Base-by-base conservation (phyloP, 202 grass and related monocot genomes). In the Saccharum hybrid region DNA sequence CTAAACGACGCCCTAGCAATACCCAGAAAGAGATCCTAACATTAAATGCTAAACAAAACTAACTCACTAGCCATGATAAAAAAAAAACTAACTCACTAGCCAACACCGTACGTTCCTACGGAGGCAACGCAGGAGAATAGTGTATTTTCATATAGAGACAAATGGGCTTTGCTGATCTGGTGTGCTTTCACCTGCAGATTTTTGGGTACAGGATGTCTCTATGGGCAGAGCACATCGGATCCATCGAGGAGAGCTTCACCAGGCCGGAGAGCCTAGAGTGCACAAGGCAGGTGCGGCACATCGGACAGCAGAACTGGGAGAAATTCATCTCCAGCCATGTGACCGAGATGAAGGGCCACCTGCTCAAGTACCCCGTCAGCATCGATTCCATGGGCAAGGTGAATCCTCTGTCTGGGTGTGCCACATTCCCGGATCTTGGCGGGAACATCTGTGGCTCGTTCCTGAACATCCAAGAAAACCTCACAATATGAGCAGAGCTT, bases 131-230 rank as follows among this genome's bases (percentile, higher is more conserved):
- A 72, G 22, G 6, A 72, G 21, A 22, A 22, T 16, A 18, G 15
- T 10, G 8, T 31, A 28, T 10, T 72, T 48, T 51, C 43, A 54
- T 1, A 34, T 73, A 36, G 15, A 74, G 71, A 52, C 15, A 19
- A 11, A 74, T 45, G n/a, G 15, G 19, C 5, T 78, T 21, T 68
- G 23, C 28, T 72, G 56, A 75, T 68, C 61, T 30, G 39, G 16
- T 43, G 7, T 10, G 36, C n/a, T 74, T 75, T 82, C 8, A 74
- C 71, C 40, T 86, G 78, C 43, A 92, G 93, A 87, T 96, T 18
- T 93, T 90, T 41, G 93, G 90, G 21, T 93, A 96, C 75, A 88
- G 88, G 61, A 91, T 93, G 90, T 96, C 94, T 6, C 80, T 93
- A 42, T 96, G 94, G 91, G 88, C 91, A 0, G 94, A 96, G 79